A percentile compares a stretch with the other conserved stretches of the same genome.
Conservation (phyloP, 768 basidiomycete genomes). For the Suillus decipiens region DNA sequence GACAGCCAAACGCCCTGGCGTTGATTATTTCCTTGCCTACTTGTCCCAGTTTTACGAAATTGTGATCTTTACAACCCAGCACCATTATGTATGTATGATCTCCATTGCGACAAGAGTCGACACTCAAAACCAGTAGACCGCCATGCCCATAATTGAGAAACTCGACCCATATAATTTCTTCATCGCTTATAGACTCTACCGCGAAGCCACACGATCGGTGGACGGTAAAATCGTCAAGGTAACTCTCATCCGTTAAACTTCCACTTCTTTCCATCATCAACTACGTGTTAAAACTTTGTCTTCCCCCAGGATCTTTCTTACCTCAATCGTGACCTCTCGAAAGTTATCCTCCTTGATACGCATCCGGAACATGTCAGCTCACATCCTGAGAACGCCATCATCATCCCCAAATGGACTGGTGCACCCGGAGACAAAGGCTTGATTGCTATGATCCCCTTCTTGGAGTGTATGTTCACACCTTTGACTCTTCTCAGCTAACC, state of each 20-base stretch:
- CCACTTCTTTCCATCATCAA: too few relatives aligned
- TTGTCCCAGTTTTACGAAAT: slow-evolving; percentile 98
- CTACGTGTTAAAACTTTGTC: not conserved
- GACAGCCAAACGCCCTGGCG: slow-evolving; percentile 96
- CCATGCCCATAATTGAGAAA: slow-evolving; percentile 85
- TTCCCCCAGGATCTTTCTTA: slow-evolving; percentile 78
- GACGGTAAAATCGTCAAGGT: slow-evolving; percentile 89
- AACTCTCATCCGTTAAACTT: slow-evolving; percentile 9
- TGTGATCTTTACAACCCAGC: slow-evolving; percentile 91
- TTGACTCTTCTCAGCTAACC: not conserved
- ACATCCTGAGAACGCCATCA: slow-evolving; percentile 88
- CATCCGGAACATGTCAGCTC: slow-evolving; percentile 72
- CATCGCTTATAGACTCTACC: slow-evolving; percentile 88
- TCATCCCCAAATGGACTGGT: slow-evolving; percentile 87
- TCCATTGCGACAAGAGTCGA: slow-evolving; percentile 9
- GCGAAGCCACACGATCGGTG: slow-evolving; percentile 84
- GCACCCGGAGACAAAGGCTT: slow-evolving; percentile 74
- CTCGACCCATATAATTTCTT: slow-evolving; percentile 92
- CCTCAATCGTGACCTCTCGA: slow-evolving; percentile 90
- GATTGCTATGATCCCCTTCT: slow-evolving; percentile 93
- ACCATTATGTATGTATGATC: slow-evolving; percentile 72
- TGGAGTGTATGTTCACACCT: slow-evolving; percentile 67
- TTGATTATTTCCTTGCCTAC: slow-evolving; percentile 97
- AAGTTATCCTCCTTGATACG: slow-evolving; percentile 87
- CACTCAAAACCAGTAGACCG: slow-evolving; percentile 58